A percentile compares a stretch with the other conserved stretches of the same genome.
Evolutionary conservation across 2,329 filamentous ascomycete species (phyloP).

Genomic region (Lecanosticta acicola): DNA sequence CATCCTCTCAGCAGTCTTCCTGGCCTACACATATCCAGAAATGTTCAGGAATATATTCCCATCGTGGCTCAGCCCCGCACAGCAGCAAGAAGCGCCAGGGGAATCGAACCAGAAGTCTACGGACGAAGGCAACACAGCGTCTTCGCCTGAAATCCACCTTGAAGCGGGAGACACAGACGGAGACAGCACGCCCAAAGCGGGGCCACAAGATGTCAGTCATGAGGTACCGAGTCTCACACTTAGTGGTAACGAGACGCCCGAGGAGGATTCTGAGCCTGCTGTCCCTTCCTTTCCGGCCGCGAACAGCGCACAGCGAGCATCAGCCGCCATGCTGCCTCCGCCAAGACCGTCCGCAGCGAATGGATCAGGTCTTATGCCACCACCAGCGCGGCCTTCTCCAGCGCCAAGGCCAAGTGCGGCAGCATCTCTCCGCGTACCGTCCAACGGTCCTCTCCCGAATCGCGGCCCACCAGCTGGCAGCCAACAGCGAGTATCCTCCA

Average conservation of each 20-base stretch:
- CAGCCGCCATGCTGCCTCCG: slow-evolving; percentile 30
- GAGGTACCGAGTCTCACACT: slow-evolving; percentile 26
- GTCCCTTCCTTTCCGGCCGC: slow-evolving; percentile 42
- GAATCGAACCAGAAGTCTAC: not conserved
- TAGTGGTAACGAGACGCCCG: slow-evolving; percentile 30
- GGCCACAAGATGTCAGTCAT: slow-evolving; percentile 6
- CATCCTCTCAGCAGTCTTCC: slow-evolving; percentile 36
- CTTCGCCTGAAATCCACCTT: not conserved
- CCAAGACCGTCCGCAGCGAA: slow-evolving; percentile 24
- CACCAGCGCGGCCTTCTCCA: slow-evolving; percentile 20
- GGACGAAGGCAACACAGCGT: not conserved
- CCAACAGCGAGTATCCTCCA: slow-evolving; percentile 35
- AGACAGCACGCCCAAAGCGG: slow-evolving; percentile 31
- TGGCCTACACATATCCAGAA: slow-evolving; percentile 38
- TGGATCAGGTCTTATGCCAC: slow-evolving; percentile 26
- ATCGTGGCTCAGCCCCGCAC: slow-evolving; percentile 22
- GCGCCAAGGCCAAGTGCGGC: slow-evolving; percentile 27
- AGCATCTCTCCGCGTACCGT: slow-evolving; percentile 38
- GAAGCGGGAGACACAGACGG: slow-evolving; percentile 18
- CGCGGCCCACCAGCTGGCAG: slow-evolving; percentile 37
- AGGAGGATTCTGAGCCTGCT: slow-evolving; percentile 27
- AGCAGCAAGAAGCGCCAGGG: slow-evolving; percentile 2
- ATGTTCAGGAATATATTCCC: slow-evolving; percentile 32
- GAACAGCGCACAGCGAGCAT: slow-evolving; percentile 44
- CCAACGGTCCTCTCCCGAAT: slow-evolving; percentile 46